Evolutionary conservation across 345 rosid genomes (phyloP).

Genomic region (Eucalyptus microcorys): DNA sequence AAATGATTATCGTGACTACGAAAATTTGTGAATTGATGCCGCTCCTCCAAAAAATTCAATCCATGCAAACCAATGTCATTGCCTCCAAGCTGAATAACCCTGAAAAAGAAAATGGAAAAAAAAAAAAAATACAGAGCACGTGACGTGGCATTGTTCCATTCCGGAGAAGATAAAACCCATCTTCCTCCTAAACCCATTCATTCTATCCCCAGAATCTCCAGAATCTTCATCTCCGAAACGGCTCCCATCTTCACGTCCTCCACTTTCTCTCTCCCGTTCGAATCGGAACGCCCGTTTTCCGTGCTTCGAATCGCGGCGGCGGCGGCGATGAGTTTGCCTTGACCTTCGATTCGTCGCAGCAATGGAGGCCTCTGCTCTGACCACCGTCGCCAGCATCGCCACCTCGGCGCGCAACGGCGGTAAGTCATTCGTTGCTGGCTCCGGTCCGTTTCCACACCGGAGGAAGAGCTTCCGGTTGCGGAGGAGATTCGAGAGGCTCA

Average conservation of each 20-base stretch:
- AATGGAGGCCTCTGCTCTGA: slow-evolving; percentile 49
- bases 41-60: background rate
- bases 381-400: slow-evolving; percentile 18
- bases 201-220: background rate
- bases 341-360: background rate
- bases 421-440: background rate
- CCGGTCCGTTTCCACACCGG: background rate
- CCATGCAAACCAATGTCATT: background rate
- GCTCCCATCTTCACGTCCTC: background rate
- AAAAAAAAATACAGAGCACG: background rate
- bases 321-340: background rate
- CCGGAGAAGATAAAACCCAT: background rate
- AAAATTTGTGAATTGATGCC: background rate
- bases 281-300: background rate
- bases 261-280: background rate
- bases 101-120: background rate
- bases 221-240: background rate
- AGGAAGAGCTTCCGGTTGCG: background rate
- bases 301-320: fast-evolving
- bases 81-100: background rate
- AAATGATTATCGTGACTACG: too few species aligned
- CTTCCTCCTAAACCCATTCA: background rate
- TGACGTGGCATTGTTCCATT: background rate
- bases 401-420: background rate
- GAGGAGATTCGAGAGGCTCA: slow-evolving; percentile 11